Percentiles rank a stretch among this genome's conserved stretches.
These are phyloP conservation scores for Eimeria necatrix DNA, from an alignment of 169 alveolate genomes.

Conservation along the genomic window DNA sequence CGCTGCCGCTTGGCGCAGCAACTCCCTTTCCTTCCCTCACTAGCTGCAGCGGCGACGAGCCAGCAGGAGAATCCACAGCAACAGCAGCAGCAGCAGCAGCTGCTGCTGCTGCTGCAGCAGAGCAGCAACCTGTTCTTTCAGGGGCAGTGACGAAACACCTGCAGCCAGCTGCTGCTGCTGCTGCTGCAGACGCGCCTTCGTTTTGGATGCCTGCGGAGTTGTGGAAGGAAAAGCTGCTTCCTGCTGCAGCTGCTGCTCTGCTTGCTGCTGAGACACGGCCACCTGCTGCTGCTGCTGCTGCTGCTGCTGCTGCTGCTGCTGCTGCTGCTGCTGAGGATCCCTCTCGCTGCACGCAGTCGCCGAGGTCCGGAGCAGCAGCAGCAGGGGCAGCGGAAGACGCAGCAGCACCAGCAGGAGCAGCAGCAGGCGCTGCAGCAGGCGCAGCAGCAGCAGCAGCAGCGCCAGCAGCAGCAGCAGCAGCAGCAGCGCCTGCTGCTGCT, in stretches of 20 bases:
- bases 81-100: not conserved
- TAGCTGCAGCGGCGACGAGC: not conserved
- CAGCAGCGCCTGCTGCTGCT: too few species aligned
- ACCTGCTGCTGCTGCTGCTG: not conserved
- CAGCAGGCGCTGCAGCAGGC: too few species aligned
- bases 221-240: not conserved
- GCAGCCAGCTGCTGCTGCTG: too few species aligned
- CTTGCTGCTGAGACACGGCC: too few species aligned
- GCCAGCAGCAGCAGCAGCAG: too few species aligned
- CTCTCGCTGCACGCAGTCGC: too few species aligned
- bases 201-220: not conserved
- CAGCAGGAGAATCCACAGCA: not conserved
- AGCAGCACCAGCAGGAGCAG: too few species aligned
- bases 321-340: too few species aligned
- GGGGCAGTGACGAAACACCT: not conserved
- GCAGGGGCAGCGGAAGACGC: too few species aligned
- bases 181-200: not conserved
- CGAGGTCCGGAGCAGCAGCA: too few species aligned
- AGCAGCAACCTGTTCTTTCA: not conserved
- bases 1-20: not conserved
- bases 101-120: too few species aligned
- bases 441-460: too few species aligned
- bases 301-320: not conserved
- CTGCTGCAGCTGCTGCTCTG: not conserved
- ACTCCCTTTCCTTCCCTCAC: not conserved